phyloP scores from a whole-genome alignment of 345 rosid species.

The Luvunga scandens region DNA sequence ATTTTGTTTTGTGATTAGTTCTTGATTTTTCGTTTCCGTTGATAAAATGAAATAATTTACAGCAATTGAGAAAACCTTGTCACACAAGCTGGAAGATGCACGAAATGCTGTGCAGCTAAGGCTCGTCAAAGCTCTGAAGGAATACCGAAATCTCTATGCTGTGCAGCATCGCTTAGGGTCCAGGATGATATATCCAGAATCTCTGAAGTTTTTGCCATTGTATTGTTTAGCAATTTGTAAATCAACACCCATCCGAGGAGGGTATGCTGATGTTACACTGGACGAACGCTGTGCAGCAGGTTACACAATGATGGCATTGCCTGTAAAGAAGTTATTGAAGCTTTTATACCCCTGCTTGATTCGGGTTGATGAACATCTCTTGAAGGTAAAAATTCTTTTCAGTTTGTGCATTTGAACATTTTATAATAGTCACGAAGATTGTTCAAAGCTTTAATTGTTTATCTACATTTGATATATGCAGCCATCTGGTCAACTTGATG shows the following conservation, averaged over 20 bases:
- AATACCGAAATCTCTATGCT: constrained; percentile 82
- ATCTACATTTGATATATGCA: constrained; percentile 39
- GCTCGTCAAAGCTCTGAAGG: constrained; percentile 87
- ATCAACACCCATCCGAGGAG: constrained; percentile 86
- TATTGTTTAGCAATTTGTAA: constrained; percentile 86
- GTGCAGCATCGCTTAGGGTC: constrained; percentile 97
- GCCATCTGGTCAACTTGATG: constrained; percentile 55
- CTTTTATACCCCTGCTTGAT: constrained; percentile 82
- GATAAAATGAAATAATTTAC: constrained; percentile 31
- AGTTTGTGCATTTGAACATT: constrained; percentile 1
- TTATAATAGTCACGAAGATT: background rate
- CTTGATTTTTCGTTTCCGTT: constrained; percentile 7
- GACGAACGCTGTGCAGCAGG: constrained; percentile 97
- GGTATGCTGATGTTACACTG: constrained; percentile 78
- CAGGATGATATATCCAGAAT: constrained; percentile 92
- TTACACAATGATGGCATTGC: constrained; percentile 92
- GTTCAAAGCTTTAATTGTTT: constrained; percentile 2
- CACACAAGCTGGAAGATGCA: constrained; percentile 91
- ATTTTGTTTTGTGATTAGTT: constrained; percentile 15
- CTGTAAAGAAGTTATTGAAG: constrained; percentile 82
- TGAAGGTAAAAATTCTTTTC: constrained; percentile 44
- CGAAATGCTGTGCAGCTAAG: constrained; percentile 69
- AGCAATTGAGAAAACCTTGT: constrained; percentile 92
- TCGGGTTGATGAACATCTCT: constrained; percentile 79
- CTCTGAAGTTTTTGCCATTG: constrained; percentile 75